phyloP scores from a whole-genome alignment of 495 filamentous ascomycete genomes.

The Parmelia sp. region DNA sequence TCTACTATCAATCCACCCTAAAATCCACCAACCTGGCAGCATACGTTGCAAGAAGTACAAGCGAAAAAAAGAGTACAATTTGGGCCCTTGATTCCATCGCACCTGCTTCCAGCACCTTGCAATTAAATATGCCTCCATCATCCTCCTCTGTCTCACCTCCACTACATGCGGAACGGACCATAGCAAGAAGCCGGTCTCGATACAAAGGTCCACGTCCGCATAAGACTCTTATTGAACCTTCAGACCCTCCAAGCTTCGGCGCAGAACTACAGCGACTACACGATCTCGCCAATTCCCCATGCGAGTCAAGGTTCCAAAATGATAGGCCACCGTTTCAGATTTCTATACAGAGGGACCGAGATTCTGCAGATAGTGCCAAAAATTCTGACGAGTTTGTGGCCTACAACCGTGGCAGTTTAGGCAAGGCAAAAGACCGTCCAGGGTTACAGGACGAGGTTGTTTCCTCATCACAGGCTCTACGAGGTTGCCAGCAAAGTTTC shows the following conservation, averaged over 20 bases:
- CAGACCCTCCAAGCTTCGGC: neutral
- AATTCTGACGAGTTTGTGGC: neutral
- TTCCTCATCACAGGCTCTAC: neutral
- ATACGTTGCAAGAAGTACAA: neutral
- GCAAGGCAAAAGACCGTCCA: neutral
- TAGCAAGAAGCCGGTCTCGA: slow-evolving; percentile 25
- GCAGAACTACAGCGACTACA: slow-evolving; percentile 8
- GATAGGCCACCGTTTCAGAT: neutral
- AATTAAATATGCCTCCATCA: neutral
- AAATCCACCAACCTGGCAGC: neutral
- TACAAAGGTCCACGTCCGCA: slow-evolving; percentile 23
- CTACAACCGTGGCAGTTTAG: neutral
- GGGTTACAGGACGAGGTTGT: neutral
- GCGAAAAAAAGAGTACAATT: neutral
- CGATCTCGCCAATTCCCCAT: neutral
- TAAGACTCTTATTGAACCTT: neutral
- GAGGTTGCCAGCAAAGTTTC: neutral
- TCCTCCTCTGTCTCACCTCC: neutral
- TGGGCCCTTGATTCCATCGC: neutral
- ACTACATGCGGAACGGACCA: neutral
- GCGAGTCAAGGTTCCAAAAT: neutral
- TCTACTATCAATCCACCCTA: neutral
- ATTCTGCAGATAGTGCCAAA: neutral
- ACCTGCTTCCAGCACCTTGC: neutral
- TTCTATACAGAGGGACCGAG: neutral